Evolutionary conservation across 176 grass and related monocot species (phyloP).

Genomic region (Rhynchospora breviuscula): DNA sequence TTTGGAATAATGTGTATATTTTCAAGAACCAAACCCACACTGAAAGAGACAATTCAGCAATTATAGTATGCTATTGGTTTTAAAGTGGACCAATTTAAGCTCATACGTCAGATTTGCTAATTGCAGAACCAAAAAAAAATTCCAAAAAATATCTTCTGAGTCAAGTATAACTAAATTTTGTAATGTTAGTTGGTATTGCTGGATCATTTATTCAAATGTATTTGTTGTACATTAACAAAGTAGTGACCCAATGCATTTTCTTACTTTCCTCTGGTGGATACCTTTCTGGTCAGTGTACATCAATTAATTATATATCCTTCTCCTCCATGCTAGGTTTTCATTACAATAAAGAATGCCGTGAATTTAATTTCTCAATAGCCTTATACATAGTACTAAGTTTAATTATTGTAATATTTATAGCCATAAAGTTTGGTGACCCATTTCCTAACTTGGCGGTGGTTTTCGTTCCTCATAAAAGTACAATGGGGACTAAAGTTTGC

Average conservation of each 20-base stretch:
- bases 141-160: neutral
- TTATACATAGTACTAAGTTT: slow-evolving; percentile 17
- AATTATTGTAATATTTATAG: neutral
- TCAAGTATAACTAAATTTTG: neutral
- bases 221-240: neutral
- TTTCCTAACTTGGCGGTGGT: slow-evolving; percentile 14
- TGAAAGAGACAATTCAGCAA: neutral
- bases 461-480: slow-evolving; percentile 1
- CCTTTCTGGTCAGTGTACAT: neutral
- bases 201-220: neutral
- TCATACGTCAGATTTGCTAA: neutral
- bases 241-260: neutral
- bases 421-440: slow-evolving; percentile 15
- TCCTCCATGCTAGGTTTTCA: neutral
- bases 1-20: neutral
- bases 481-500: neutral
- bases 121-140: neutral
- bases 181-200: neutral
- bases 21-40: neutral
- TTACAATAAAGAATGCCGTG: neutral
- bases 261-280: neutral
- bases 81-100: neutral
- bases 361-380: neutral
- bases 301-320: neutral
- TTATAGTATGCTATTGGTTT: neutral